Evolutionary conservation across 768 basidiomycete species (phyloP).

Genomic region (Amanita pseudoporphyria): DNA sequence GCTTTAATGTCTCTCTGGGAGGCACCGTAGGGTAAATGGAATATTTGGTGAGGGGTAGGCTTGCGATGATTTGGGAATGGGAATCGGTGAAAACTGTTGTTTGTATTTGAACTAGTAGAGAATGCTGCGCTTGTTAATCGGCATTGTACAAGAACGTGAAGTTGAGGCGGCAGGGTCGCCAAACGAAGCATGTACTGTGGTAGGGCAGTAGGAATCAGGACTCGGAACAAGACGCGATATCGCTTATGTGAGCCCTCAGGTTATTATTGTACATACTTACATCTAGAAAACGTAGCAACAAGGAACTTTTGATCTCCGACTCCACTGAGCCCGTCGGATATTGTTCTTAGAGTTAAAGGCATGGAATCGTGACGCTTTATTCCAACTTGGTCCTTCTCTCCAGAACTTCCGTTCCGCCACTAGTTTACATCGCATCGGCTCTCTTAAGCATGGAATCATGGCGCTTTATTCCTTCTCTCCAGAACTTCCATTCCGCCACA

Average conservation of each 20-base stretch:
- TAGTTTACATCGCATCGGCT: too few species aligned
- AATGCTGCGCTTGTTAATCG: not conserved
- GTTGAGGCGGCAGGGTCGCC: conserved; percentile 1
- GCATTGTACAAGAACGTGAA: conserved; percentile 3
- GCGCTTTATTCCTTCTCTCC: conserved; percentile 57
- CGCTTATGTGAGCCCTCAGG: too few species aligned
- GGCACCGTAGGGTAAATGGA: conserved; percentile 49
- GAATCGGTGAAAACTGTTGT: not conserved
- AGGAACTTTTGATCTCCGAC: too few species aligned
- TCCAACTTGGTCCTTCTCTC: conserved; percentile 54
- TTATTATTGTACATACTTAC: too few species aligned
- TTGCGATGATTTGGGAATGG: conserved; percentile 44
- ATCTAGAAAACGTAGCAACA: too few species aligned
- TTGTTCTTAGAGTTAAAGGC: conserved; percentile 41
- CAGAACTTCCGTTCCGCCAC: conserved; percentile 52
- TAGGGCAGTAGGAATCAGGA: not conserved
- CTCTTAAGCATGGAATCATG: conserved; percentile 54
- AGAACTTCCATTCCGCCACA: conserved; percentile 54
- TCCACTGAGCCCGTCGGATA: too few species aligned
- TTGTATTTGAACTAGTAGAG: not conserved
- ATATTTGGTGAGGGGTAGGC: conserved; percentile 65
- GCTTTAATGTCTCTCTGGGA: conserved; percentile 54
- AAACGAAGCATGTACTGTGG: not conserved
- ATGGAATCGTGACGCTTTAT: conserved; percentile 54
- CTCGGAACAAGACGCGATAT: too few species aligned